Base-by-base conservation (phyloP, 768 basidiomycete species). In the Pulveroboletus sp. region DNA sequence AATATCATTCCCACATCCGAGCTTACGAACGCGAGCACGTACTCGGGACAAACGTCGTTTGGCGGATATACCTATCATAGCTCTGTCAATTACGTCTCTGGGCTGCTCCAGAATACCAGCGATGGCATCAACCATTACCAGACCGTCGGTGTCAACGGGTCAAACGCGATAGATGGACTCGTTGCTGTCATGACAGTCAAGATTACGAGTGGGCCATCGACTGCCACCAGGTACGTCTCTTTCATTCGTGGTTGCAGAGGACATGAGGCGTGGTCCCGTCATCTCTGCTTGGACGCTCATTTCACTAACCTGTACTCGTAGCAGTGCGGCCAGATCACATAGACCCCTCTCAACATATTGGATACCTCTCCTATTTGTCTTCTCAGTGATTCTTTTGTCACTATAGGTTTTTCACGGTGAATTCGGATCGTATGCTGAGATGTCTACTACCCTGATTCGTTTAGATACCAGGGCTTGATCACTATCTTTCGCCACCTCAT, bases 181-280 rank as follows among this genome's bases (percentile, higher is more conserved):
- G 86, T 94, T 4, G 90, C 88, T 0, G 71, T 96, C 2, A 56
- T 94, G 56, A 81, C 81, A 1, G 84, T 93, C 40, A 78, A 76
- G 59, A 83, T 95, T 35, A 76, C 79, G 1, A 59, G 49, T 23
- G 47, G 47, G 31, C 77, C 78, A 3, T 23, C 61, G 6, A 22
- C 56, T 5, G 34, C 58, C 1, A 64, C 41, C 50, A 59, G 58
- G 68, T 68, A 30, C 6, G 65, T 60, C 5, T 19, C 1, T 26
- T 38, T 44, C 16, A 10, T 27, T 2, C 17, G 2, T 13, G 2
- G 41, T 29, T 20, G 6, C 16, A 30, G 3, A n/a, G 6, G 14
- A 36, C 19, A 20, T 6, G 27, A 12, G 27, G 27, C 12, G 27
- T 12, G 27, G 6, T 12, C 6, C 12, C 27, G 27, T 29, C 27